These are phyloP conservation scores for Gnomoniopsis smithogilvyi DNA, from an alignment of 2,329 filamentous ascomycete species.

Conservation along the genomic window DNA sequence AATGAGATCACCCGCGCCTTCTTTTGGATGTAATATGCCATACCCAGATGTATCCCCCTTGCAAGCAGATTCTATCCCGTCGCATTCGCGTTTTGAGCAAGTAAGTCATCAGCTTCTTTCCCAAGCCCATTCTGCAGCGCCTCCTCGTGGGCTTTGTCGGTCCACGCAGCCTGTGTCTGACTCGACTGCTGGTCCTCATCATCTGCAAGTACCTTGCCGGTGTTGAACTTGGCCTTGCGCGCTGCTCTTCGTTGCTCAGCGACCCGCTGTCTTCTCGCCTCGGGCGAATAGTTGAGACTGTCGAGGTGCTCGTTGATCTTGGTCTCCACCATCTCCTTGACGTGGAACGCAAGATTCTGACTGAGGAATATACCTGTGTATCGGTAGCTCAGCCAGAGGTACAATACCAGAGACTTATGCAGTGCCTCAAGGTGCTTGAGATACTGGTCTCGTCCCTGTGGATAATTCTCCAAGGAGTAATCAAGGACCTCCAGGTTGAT, in stretches of 20 bases:
- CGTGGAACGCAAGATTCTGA: constrained; percentile 72
- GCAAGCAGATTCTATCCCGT: constrained; percentile 14
- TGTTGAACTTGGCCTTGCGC: constrained; percentile 19
- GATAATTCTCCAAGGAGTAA: constrained; percentile 42
- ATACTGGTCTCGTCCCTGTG: constrained; percentile 47
- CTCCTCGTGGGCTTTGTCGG: constrained; percentile 33
- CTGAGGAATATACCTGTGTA: constrained; percentile 78
- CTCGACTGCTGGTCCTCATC: neutral
- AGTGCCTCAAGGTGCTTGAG: constrained; percentile 70
- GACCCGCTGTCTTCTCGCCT: constrained; percentile 26
- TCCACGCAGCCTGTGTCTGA: constrained; percentile 29
- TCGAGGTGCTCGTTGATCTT: constrained; percentile 65
- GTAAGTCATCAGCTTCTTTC: constrained; percentile 15
- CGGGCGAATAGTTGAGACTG: constrained; percentile 48
- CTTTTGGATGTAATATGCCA: neutral
- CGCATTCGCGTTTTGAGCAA: constrained; percentile 10
- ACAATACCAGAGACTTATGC: constrained; percentile 79
- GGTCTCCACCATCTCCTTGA: constrained; percentile 73
- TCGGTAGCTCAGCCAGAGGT: constrained; percentile 90
- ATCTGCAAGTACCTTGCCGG: constrained; percentile 15
- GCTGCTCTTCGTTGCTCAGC: constrained; percentile 17
- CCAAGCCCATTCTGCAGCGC: constrained; percentile 27
- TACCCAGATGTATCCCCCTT: neutral
- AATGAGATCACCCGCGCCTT: neutral
- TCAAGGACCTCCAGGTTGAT: constrained; percentile 76